phyloP scores from a whole-genome alignment of 1,284 basidiomycete species.

The Chiua sp. region DNA sequence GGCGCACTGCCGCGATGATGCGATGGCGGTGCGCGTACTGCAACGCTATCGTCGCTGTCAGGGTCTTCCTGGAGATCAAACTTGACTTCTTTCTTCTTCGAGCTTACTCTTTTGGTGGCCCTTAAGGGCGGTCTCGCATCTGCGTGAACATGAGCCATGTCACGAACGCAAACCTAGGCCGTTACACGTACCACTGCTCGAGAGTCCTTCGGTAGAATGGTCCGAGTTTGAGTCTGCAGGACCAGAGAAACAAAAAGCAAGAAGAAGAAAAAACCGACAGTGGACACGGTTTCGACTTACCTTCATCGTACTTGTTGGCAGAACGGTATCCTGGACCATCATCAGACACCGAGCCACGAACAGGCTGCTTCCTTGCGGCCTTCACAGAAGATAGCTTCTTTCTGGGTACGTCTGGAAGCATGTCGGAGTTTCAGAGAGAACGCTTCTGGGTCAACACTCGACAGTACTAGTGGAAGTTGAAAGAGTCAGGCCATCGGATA shows the following conservation, averaged over 20 bases:
- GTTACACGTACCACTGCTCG: slow-evolving; percentile 3
- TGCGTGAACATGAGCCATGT: neutral
- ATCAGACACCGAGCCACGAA: slow-evolving; percentile 10
- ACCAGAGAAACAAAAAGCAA: neutral
- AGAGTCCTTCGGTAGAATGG: neutral
- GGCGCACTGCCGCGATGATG: slow-evolving; percentile 6
- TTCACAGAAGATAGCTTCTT: neutral
- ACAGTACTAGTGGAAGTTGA: too few relatives aligned
- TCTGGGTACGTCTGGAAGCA: slow-evolving; percentile 14
- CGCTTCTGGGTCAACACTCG: too few relatives aligned
- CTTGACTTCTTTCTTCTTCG: slow-evolving; percentile 13
- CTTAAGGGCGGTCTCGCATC: slow-evolving; percentile 1
- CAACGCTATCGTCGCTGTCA: slow-evolving; percentile 19
- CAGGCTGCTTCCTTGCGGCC: slow-evolving; percentile 25
- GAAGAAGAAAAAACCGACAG: neutral
- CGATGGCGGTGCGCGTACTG: slow-evolving; percentile 13
- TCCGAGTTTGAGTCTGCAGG: slow-evolving; percentile 26
- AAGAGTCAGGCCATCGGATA: too few relatives aligned
- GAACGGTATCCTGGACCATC: neutral
- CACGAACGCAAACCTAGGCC: neutral
- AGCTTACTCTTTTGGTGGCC: neutral
- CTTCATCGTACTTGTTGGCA: slow-evolving; percentile 4
- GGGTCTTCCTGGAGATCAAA: slow-evolving; percentile 17
- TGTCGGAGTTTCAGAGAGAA: slow-evolving; percentile 4
- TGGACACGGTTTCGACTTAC: slow-evolving; percentile 13